Evolutionary conservation across 2,329 filamentous ascomycete species (phyloP).

Genomic region (Microsporum ferrugineum): DNA sequence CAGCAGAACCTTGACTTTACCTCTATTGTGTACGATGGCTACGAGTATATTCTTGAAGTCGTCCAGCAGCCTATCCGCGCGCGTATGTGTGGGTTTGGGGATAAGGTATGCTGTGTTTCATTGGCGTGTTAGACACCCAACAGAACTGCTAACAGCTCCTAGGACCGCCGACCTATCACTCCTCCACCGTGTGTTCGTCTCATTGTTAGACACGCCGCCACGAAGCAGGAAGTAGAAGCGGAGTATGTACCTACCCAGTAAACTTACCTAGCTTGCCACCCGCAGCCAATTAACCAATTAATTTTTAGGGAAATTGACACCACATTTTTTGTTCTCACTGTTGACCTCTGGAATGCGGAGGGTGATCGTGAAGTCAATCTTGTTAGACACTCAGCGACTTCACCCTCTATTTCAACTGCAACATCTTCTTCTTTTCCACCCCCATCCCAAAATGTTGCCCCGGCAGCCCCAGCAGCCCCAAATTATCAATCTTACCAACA

Average conservation of each 20-base stretch:
- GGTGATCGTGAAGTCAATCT: slow-evolving; percentile 55
- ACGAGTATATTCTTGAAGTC: slow-evolving; percentile 54
- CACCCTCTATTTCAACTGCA: slow-evolving; percentile 70
- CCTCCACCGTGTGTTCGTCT: slow-evolving; percentile 85
- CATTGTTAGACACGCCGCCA: slow-evolving; percentile 61
- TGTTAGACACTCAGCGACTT: slow-evolving; percentile 52
- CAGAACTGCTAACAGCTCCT: slow-evolving; percentile 5
- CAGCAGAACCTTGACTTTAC: not conserved
- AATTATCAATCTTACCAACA: slow-evolving; percentile 24
- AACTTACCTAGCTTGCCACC: not conserved
- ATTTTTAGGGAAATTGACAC: slow-evolving; percentile 50
- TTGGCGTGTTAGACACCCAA: not conserved
- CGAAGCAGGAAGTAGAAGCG: slow-evolving; percentile 70
- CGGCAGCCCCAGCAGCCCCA: slow-evolving; percentile 25
- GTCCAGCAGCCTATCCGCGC: slow-evolving; percentile 86
- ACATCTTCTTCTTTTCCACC: slow-evolving; percentile 64
- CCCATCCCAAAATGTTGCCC: slow-evolving; percentile 27
- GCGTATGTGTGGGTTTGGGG: slow-evolving; percentile 97
- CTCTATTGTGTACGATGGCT: not conserved
- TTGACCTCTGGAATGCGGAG: slow-evolving; percentile 56
- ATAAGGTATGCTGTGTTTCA: slow-evolving; percentile 55
- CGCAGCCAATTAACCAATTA: not conserved
- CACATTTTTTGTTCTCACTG: slow-evolving; percentile 56
- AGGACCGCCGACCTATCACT: slow-evolving; percentile 92
- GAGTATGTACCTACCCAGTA: slow-evolving; percentile 47